Evolutionary conservation across 2,329 filamentous ascomycete species (phyloP).

Genomic region (Metarhizium brunneum): DNA sequence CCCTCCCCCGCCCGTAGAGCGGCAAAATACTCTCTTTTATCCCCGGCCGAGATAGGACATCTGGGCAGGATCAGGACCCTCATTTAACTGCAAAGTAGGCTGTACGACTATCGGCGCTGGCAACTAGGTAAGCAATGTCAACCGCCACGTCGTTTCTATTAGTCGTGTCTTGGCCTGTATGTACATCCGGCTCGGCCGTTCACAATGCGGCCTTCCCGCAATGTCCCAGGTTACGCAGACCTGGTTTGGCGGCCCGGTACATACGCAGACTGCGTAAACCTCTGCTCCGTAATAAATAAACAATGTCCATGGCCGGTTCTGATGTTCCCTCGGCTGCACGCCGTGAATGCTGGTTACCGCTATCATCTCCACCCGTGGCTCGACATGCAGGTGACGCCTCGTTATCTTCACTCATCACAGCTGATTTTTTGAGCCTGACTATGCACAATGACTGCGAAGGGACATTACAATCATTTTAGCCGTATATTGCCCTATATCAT

Average conservation of each 20-base stretch:
- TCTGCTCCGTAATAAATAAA: neutral
- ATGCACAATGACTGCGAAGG: neutral
- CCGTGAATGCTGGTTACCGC: neutral
- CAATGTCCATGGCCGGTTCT: neutral
- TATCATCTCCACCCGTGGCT: neutral
- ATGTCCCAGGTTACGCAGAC: neutral
- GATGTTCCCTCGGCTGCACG: neutral
- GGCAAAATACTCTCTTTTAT: too few relatives aligned
- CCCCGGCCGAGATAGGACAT: too few relatives aligned
- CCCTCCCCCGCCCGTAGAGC: too few relatives aligned
- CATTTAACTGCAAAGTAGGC: neutral
- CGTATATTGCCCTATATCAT: neutral
- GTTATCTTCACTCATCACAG: neutral
- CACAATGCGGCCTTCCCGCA: slow-evolving; percentile 3
- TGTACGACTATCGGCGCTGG: neutral
- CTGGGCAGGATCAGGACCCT: neutral
- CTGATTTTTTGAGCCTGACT: neutral
- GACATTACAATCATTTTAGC: neutral
- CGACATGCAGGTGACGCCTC: neutral
- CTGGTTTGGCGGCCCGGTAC: neutral
- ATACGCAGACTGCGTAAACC: neutral
- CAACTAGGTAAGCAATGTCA: neutral
- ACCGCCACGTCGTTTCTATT: neutral
- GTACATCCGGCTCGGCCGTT: neutral
- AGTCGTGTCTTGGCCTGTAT: neutral